phyloP scores from a whole-genome alignment of 192 early-diverging fungal genomes.

The Obelidium mucronatum region DNA sequence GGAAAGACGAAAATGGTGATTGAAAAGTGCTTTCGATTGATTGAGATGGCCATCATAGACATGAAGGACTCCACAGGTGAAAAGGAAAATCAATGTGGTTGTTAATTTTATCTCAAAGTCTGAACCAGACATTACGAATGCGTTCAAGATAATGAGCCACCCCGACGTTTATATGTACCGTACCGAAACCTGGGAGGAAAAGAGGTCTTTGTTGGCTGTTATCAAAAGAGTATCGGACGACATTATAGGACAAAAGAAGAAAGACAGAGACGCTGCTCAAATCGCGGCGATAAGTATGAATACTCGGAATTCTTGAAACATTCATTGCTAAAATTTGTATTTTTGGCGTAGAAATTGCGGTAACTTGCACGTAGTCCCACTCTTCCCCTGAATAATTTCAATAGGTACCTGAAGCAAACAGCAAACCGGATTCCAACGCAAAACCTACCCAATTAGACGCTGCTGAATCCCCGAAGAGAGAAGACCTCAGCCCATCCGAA shows the following conservation, averaged over 20 bases:
- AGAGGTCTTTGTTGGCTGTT: slow-evolving; percentile 62
- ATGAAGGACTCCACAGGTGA: slow-evolving; percentile 79
- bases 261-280: slow-evolving; percentile 12
- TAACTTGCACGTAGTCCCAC: background rate
- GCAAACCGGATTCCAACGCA: background rate
- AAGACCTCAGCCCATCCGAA: slow-evolving; percentile 26
- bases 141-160: slow-evolving; percentile 86
- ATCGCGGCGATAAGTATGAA: background rate
- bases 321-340: background rate
- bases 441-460: background rate
- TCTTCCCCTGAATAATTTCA: background rate
- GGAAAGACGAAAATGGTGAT: slow-evolving; percentile 77
- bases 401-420: background rate
- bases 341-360: background rate
- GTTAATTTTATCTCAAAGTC: slow-evolving; percentile 6
- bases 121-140: slow-evolving; percentile 72
- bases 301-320: background rate
- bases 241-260: slow-evolving; percentile 17
- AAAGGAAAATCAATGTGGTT: background rate
- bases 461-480: background rate
- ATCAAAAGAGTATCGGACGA: slow-evolving; percentile 24
- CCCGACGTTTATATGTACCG: slow-evolving; percentile 82
- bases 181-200: slow-evolving; percentile 73
- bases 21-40: slow-evolving; percentile 78
- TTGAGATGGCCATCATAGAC: slow-evolving; percentile 85